phyloP scores from a whole-genome alignment of 2,329 filamentous ascomycete genomes.

The Dothidotthia symphoricarpi region DNA sequence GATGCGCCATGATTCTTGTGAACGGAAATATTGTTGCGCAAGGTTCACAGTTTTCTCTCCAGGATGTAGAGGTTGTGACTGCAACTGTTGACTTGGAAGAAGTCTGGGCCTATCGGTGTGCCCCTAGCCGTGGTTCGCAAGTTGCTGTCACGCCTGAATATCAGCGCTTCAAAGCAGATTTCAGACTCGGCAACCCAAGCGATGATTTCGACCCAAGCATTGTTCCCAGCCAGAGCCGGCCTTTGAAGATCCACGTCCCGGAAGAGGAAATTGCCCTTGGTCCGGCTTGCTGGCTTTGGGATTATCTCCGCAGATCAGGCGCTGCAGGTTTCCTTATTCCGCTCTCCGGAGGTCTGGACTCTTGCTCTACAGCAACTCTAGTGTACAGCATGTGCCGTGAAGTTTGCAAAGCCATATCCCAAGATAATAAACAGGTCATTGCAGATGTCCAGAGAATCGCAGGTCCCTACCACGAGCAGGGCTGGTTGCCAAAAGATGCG shows the following conservation, averaged over 20 bases:
- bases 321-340: constrained; percentile 58
- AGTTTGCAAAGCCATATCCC: constrained; percentile 54
- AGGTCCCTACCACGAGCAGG: constrained; percentile 48
- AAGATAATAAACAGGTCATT: constrained; percentile 56
- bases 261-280: constrained; percentile 65
- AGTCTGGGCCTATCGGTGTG: constrained; percentile 61
- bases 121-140: constrained; percentile 58
- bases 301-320: constrained; percentile 56
- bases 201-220: constrained; percentile 49
- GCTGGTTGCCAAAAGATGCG: constrained; percentile 55
- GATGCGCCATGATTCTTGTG: constrained; percentile 62
- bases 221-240: constrained; percentile 46
- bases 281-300: constrained; percentile 66
- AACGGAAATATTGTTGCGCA: constrained; percentile 65
- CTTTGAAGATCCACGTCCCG: constrained; percentile 57
- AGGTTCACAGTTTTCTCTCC: constrained; percentile 63
- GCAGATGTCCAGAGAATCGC: constrained; percentile 54
- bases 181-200: constrained; percentile 45
- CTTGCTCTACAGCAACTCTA: constrained; percentile 46
- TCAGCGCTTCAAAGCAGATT: constrained; percentile 46
- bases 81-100: constrained; percentile 64
- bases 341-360: constrained; percentile 61
- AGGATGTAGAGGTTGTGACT: constrained; percentile 53
- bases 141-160: constrained; percentile 53
- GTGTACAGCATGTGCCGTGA: constrained; percentile 53